These are phyloP conservation scores for Scutellaria barbata DNA, from an alignment of 257 asterid genomes.

Conservation along the genomic window DNA sequence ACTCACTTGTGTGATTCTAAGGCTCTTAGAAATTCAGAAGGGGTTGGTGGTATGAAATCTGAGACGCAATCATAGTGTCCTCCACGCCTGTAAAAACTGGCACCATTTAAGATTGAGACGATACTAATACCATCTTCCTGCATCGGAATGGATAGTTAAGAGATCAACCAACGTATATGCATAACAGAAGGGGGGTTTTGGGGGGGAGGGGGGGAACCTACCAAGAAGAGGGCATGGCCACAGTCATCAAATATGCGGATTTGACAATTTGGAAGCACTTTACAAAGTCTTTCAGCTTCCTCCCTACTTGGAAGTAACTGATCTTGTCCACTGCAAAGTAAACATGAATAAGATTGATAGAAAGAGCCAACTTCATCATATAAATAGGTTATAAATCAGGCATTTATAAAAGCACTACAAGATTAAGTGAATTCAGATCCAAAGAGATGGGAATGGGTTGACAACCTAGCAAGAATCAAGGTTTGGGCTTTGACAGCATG, in stretches of 20 bases:
- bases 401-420: too few species aligned
- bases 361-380: too few species aligned
- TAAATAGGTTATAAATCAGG: too few species aligned
- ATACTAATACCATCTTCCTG: slow-evolving; percentile 76
- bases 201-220: slow-evolving; percentile 36
- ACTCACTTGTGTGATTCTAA: slow-evolving; percentile 55
- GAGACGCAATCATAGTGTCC: slow-evolving; percentile 55
- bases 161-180: slow-evolving; percentile 10
- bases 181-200: slow-evolving; percentile 4
- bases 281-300: slow-evolving; percentile 73
- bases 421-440: not conserved
- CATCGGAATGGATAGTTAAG: slow-evolving; percentile 11
- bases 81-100: slow-evolving; percentile 80
- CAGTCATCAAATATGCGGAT: slow-evolving; percentile 57
- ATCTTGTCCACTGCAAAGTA: slow-evolving; percentile 69
- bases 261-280: slow-evolving; percentile 61
- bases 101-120: slow-evolving; percentile 53
- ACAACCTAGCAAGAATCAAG: slow-evolving; percentile 74
- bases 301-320: slow-evolving; percentile 69
- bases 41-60: slow-evolving; percentile 80
- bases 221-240: slow-evolving; percentile 87
- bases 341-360: too few species aligned
- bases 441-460: slow-evolving; percentile 12
- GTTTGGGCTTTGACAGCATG: slow-evolving; percentile 88
- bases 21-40: slow-evolving; percentile 55